These are phyloP conservation scores for Pythium insidiosum DNA, from an alignment of 352 stramenopile genomes.

Conservation along the genomic window DNA sequence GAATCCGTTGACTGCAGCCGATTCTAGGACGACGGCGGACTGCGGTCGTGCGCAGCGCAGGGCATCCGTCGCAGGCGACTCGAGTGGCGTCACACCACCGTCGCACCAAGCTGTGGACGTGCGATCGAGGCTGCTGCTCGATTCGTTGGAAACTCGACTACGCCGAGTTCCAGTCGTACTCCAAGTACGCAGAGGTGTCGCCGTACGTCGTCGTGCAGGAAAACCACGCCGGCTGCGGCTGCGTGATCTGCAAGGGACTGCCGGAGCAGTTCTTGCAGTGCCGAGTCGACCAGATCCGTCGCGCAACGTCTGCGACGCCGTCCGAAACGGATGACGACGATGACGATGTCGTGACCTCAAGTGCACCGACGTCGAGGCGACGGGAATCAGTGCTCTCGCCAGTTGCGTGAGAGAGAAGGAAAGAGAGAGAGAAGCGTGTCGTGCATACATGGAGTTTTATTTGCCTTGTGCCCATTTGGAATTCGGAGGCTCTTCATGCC, in stretches of 20 bases:
- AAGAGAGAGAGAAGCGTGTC: too few relatives aligned
- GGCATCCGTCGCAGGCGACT: too few relatives aligned
- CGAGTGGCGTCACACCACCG: too few relatives aligned
- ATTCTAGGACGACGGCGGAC: too few relatives aligned
- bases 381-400: not conserved
- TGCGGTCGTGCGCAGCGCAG: too few relatives aligned
- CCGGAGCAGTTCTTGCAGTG: slow-evolving; percentile 20
- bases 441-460: too few relatives aligned
- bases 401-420: slow-evolving; percentile 5
- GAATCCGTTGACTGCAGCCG: too few relatives aligned
- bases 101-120: slow-evolving; percentile 46
- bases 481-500: too few relatives aligned
- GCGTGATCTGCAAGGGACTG: slow-evolving; percentile 51
- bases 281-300: slow-evolving; percentile 11
- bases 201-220: slow-evolving; percentile 61
- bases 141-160: slow-evolving; percentile 75
- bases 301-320: slow-evolving; percentile 3
- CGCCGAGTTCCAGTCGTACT: slow-evolving; percentile 59
- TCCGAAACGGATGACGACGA: slow-evolving; percentile 19
- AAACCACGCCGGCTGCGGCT: slow-evolving; percentile 35
- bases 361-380: not conserved
- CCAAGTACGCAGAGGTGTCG: slow-evolving; percentile 53
- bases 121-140: slow-evolving; percentile 53
- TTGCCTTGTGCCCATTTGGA: too few relatives aligned
- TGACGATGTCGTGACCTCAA: not conserved